These are phyloP conservation scores for Clonostachys solani DNA, from an alignment of 2,329 filamentous ascomycete genomes.

Conservation along the genomic window DNA sequence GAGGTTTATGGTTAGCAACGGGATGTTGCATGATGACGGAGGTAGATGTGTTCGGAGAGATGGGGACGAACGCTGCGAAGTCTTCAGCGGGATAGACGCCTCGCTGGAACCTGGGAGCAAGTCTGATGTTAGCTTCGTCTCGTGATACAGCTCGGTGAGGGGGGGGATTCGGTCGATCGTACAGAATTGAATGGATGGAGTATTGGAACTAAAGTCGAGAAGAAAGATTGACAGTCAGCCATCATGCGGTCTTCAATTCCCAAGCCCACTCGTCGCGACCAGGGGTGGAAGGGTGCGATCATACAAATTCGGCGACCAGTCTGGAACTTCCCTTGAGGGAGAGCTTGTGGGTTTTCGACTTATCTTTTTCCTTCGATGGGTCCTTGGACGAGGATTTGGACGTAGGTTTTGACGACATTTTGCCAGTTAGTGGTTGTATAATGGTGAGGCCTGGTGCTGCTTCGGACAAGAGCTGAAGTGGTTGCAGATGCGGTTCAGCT, in stretches of 20 bases:
- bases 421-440: no score
- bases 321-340: constrained; percentile 81
- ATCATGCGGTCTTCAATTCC: not conserved
- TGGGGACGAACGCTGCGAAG: constrained; percentile 71
- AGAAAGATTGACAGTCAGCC: constrained; percentile 7
- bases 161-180: constrained; percentile 21
- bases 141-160: not conserved
- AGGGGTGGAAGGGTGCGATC: constrained; percentile 48
- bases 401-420: no score
- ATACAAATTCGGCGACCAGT: constrained; percentile 90
- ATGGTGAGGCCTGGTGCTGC: no score
- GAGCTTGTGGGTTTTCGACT: constrained; percentile 92
- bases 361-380: constrained; percentile 50
- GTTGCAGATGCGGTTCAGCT: no score
- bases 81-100: constrained; percentile 90
- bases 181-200: constrained; percentile 96
- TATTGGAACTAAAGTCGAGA: constrained; percentile 72
- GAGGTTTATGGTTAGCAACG: not conserved
- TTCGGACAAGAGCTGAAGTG: no score
- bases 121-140: not conserved
- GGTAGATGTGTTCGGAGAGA: not conserved
- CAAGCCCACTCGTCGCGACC: not conserved
- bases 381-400: not conserved
- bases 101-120: constrained; percentile 67
- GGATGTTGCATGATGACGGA: no score